A percentile compares a stretch with the other conserved stretches of the same genome.
Conservation (phyloP, 257 asterid species). For the Nicotiana tomentosiformis region DNA sequence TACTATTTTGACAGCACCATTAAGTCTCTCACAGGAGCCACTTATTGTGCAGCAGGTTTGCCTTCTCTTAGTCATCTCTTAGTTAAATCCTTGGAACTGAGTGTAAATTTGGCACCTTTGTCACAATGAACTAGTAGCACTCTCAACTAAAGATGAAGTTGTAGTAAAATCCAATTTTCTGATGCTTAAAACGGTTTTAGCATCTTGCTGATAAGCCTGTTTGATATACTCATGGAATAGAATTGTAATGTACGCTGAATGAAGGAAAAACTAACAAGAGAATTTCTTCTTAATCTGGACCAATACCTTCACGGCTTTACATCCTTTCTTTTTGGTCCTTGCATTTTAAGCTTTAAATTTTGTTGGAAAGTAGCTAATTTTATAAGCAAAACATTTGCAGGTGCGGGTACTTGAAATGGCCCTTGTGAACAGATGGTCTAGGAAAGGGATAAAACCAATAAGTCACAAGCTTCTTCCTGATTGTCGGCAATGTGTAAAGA, state of each 20-base stretch:
- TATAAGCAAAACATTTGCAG: conserved; percentile 34
- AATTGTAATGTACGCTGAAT: no score
- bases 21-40: conserved; percentile 79
- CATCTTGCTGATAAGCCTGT: not conserved
- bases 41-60: conserved; percentile 74
- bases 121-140: not conserved
- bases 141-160: not conserved
- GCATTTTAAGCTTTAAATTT: not conserved
- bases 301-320: no score
- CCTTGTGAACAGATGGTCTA: conserved; percentile 54
- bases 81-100: not conserved
- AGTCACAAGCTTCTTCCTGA: conserved; percentile 53
- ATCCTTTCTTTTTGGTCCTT: not conserved
- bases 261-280: no score
- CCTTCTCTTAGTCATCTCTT: not conserved
- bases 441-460: conserved; percentile 42
- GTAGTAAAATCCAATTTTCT: not conserved
- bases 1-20: conserved; percentile 74
- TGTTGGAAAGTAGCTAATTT: no score
- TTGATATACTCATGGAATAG: not conserved
- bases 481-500: conserved; percentile 51
- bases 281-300: no score
- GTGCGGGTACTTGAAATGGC: conserved; percentile 72
- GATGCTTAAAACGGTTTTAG: not conserved
- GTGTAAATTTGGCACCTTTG: not conserved